These are phyloP conservation scores for Umbilicus rupestris DNA, from an alignment of 164 flowering plant genomes.

Conservation along the genomic window DNA sequence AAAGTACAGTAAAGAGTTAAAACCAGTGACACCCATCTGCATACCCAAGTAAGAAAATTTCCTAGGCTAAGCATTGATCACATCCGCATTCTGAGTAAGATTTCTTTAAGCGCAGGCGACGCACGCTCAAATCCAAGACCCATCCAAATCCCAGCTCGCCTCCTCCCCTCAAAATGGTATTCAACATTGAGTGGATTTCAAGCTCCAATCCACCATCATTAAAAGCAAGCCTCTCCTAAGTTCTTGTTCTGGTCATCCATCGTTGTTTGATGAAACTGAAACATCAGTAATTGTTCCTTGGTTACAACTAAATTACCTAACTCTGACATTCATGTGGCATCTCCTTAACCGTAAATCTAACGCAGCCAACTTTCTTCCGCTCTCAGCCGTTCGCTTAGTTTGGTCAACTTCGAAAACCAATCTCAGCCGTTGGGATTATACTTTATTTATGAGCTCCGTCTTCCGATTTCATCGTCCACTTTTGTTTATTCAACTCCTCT, in stretches of 20 bases:
- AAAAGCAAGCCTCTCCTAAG: slow-evolving; percentile 5
- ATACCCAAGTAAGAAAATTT: background rate
- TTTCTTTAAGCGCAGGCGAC: slow-evolving; percentile 51
- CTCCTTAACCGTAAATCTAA: background rate
- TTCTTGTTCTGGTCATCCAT: background rate
- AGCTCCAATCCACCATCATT: background rate
- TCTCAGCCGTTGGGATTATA: background rate
- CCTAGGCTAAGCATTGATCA: slow-evolving; percentile 12
- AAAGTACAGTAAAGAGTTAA: slow-evolving; percentile 11
- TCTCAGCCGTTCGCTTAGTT: background rate
- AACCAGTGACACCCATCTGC: slow-evolving; percentile 1
- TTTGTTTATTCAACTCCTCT: background rate
- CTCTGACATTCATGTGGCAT: background rate
- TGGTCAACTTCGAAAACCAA: background rate
- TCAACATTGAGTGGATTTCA: background rate
- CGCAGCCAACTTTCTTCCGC: background rate
- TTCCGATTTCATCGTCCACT: slow-evolving; percentile 6
- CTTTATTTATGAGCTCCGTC: background rate
- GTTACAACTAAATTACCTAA: slow-evolving; percentile 4
- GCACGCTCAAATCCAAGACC: slow-evolving; percentile 42
- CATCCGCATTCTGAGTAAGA: slow-evolving; percentile 52
- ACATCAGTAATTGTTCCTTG: background rate
- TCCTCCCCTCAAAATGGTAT: background rate
- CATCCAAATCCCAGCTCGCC: slow-evolving; percentile 5
- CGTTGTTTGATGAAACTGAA: background rate